These are phyloP conservation scores for Forsythia viridissima DNA, from an alignment of 257 asterid species.

Conservation along the genomic window DNA sequence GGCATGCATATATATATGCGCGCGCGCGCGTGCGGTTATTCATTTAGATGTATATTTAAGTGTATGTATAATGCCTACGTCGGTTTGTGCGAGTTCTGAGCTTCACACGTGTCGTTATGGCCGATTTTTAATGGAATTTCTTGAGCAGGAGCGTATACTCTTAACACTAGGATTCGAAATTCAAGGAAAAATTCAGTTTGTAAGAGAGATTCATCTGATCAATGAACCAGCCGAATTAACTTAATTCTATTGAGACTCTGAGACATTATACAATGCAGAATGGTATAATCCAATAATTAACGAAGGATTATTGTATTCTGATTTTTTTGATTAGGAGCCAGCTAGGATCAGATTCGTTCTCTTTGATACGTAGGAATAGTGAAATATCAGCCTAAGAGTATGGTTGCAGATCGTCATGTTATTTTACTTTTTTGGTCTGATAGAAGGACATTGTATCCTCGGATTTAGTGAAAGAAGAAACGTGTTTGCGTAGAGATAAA, in stretches of 20 bases:
- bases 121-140: slow-evolving; percentile 29
- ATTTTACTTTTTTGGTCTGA: not conserved
- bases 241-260: slow-evolving; percentile 11
- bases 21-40: not conserved
- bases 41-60: not conserved
- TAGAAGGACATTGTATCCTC: not conserved
- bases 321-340: not conserved
- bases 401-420: not conserved
- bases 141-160: slow-evolving; percentile 22
- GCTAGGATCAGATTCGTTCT: not conserved
- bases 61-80: slow-evolving; percentile 1
- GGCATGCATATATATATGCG: too few relatives aligned
- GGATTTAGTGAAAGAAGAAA: slow-evolving; percentile 11
- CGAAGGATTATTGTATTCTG: not conserved
- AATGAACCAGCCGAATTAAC: slow-evolving; percentile 20
- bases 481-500: slow-evolving; percentile 18
- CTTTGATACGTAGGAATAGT: not conserved
- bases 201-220: slow-evolving; percentile 13
- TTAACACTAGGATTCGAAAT: slow-evolving; percentile 25
- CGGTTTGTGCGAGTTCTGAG: slow-evolving; percentile 21
- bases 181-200: slow-evolving; percentile 16
- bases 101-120: slow-evolving; percentile 41
- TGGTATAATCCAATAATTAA: slow-evolving; percentile 10
- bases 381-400: not conserved
- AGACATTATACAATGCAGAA: slow-evolving; percentile 4